Evolutionary conservation across 495 filamentous ascomycete species (phyloP).

Genomic region (Endocarpon pusillum): DNA sequence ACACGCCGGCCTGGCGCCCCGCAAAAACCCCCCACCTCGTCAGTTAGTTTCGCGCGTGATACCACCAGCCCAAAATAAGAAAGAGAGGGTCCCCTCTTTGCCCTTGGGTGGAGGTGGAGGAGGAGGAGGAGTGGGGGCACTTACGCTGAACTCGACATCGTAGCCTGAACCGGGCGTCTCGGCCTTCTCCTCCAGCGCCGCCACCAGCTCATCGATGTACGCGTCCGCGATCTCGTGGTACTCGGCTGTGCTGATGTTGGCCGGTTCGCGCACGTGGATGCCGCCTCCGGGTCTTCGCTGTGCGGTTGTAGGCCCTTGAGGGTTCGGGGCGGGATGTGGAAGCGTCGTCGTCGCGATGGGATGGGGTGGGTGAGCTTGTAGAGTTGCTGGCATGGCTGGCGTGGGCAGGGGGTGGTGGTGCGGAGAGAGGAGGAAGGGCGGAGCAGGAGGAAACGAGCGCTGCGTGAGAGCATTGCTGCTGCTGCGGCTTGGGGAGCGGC

Average conservation of each 20-base stretch:
- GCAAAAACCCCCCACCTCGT: no score
- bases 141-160: conserved; percentile 41
- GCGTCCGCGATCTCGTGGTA: conserved; percentile 34
- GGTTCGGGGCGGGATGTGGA: conserved; percentile 16
- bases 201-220: conserved; percentile 30
- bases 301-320: conserved; percentile 27
- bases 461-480: conserved; percentile 25
- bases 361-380: background rate
- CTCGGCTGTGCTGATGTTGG: conserved; percentile 20
- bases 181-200: conserved; percentile 26
- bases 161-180: conserved; percentile 28
- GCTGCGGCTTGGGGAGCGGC: no score
- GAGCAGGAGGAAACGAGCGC: conserved; percentile 14
- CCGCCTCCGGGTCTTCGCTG: conserved; percentile 19
- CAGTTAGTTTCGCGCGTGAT: conserved; percentile 4
- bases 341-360: conserved; percentile 8
- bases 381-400: no score
- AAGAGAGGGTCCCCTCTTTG: background rate
- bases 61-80: background rate
- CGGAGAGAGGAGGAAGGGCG: conserved; percentile 5
- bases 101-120: background rate
- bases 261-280: conserved; percentile 23
- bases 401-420: conserved; percentile 2
- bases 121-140: conserved; percentile 7
- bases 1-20: conserved; percentile 51